Evolutionary conservation across 2,329 filamentous ascomycete genomes (phyloP).

Genomic region (Arthrobotrys musiformis): DNA sequence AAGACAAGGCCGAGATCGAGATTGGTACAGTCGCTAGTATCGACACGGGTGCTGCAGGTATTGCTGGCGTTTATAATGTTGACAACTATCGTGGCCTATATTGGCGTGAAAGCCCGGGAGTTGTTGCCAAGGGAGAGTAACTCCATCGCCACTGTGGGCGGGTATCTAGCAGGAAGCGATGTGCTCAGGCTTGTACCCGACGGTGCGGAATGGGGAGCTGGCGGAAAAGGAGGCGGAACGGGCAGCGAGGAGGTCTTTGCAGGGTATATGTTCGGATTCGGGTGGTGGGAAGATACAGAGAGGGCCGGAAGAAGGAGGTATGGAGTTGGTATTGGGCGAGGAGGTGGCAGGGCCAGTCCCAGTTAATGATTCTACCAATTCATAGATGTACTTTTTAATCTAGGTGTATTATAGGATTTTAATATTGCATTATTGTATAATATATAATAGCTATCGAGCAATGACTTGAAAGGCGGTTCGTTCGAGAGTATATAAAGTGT

Average conservation of each 20-base stretch:
- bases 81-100: slow-evolving; percentile 58
- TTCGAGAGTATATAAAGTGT: slow-evolving; percentile 32
- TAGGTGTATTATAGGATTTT: neutral
- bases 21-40: slow-evolving; percentile 58
- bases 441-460: neutral
- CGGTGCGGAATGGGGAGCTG: slow-evolving; percentile 59
- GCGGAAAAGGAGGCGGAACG: slow-evolving; percentile 54
- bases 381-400: neutral
- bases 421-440: neutral
- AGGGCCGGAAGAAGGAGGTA: slow-evolving; percentile 32
- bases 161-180: slow-evolving; percentile 59
- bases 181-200: slow-evolving; percentile 58
- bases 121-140: slow-evolving; percentile 61
- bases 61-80: slow-evolving; percentile 60
- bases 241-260: slow-evolving; percentile 46
- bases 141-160: slow-evolving; percentile 60
- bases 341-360: neutral
- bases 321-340: slow-evolving; percentile 40
- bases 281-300: slow-evolving; percentile 53
- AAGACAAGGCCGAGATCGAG: slow-evolving; percentile 27
- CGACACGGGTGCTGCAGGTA: slow-evolving; percentile 60
- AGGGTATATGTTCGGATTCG: slow-evolving; percentile 56
- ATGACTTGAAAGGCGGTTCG: slow-evolving; percentile 5
- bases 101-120: slow-evolving; percentile 57
- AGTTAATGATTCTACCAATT: neutral